These are phyloP conservation scores for Oryza punctata DNA, from an alignment of 176 grass and related monocot species.

Conservation along the genomic window DNA sequence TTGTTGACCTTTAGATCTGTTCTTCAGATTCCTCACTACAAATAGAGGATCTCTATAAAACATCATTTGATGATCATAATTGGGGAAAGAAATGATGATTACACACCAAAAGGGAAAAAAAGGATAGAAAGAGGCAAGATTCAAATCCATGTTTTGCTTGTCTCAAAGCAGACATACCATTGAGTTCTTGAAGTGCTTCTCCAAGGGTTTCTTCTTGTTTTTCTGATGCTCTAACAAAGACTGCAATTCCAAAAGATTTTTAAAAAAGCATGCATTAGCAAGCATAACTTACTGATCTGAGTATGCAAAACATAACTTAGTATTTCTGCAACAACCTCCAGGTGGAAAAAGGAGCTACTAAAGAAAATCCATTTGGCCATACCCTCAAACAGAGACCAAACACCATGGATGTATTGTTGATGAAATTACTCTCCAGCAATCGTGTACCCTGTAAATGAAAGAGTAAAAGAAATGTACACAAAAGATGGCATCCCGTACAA, in stretches of 20 bases:
- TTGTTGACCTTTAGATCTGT: background rate
- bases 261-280: conserved; percentile 16
- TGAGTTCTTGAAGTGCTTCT: conserved; percentile 92
- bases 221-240: conserved; percentile 88
- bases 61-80: background rate
- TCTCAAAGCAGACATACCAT: conserved; percentile 60
- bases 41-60: background rate
- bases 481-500: background rate
- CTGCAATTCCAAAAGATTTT: conserved; percentile 50
- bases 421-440: conserved; percentile 83
- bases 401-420: conserved; percentile 97
- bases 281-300: background rate
- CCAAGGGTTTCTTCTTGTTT: conserved; percentile 78
- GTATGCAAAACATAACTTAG: background rate
- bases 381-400: conserved; percentile 85
- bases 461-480: conserved; percentile 14
- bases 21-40: background rate
- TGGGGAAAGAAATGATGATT: background rate
- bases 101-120: background rate
- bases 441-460: conserved; percentile 64
- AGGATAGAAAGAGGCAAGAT: background rate
- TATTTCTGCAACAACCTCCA: background rate
- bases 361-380: conserved; percentile 40
- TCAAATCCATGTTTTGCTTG: background rate
- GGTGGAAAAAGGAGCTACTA: conserved; percentile 21